A percentile compares a stretch with the other conserved stretches of the same genome.
Conservation (phyloP, 257 asterid genomes). For the Salvia miltiorrhiza region DNA sequence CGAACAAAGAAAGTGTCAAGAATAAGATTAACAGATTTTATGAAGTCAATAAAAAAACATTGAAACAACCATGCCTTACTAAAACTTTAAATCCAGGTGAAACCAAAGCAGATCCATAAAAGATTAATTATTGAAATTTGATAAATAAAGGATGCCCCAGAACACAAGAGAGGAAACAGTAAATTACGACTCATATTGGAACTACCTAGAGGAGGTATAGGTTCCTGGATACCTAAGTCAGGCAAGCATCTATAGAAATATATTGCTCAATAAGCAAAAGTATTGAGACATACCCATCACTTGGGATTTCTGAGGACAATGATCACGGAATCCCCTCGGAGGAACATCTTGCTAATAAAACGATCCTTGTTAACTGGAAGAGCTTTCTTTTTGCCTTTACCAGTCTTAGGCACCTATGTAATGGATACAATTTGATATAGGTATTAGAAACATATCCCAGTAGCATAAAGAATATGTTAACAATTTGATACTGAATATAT, state of each 20-base stretch:
- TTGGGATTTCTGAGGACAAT: slow-evolving; percentile 84
- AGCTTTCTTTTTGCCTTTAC: slow-evolving; percentile 91
- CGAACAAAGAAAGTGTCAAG: too few species aligned
- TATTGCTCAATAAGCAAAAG: neutral
- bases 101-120: neutral
- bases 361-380: slow-evolving; percentile 84
- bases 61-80: too few species aligned
- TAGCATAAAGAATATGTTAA: neutral
- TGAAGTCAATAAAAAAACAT: too few species aligned
- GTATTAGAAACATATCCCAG: neutral
- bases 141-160: neutral
- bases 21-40: too few species aligned
- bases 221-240: neutral
- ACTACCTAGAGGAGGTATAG: neutral
- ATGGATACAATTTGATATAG: neutral
- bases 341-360: slow-evolving; percentile 86
- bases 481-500: neutral
- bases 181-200: neutral
- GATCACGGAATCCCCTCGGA: slow-evolving; percentile 93
- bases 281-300: slow-evolving; percentile 37
- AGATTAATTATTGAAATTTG: neutral
- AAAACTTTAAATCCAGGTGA: neutral
- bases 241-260: neutral
- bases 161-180: neutral
- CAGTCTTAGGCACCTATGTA: slow-evolving; percentile 71